Base-by-base conservation (phyloP, 352 stramenopile species). In the Pythium angustatum region DNA sequence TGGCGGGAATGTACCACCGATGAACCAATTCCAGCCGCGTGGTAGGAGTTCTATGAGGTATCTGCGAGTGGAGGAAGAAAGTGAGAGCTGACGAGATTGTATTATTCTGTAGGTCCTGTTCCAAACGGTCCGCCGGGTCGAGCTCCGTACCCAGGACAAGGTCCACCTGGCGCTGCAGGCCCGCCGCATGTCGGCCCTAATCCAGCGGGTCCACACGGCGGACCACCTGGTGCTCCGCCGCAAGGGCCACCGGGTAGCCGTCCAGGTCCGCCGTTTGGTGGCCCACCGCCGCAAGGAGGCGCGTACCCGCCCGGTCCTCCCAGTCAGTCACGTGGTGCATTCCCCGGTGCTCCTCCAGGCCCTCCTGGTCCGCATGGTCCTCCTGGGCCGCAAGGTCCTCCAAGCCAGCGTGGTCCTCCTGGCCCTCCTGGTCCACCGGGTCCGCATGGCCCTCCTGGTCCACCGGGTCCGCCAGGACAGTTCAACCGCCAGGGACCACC, bases 1-100 rank as follows among this genome's bases (percentile, higher is more conserved):
- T 22, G 69, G 68, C 21, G 51, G 69, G 30, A 11, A 44, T 58
- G 34, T 50, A 8, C 75, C 75, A 12, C 77, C 78, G 33, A 62
- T 81, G 58, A 85, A 77, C 60, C 69, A 84, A 47, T 79, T 75
- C 44, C 56, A 69, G 45, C 72, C 75, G 45, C 61, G 69, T 49
- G 72, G 69, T 77, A 66, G 9, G 41, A 4, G 19, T 41, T 27
- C 14, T 31, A 5, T 27, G 2, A 44, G 47, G 27, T 24, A 21
- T 43, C 3, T 43, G 12, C 36, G 10, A 56, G n/a, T 43, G 49
- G 26, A 41, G 47, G 12, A 28, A 33, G 1, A n/a, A n/a, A n/a
- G n/a, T n/a, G n/a, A n/a, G n/a, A 10, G 14, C 36, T 9, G 36
- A 14, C 27, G 47, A 40, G 11, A n/a, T 57, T 8, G 5, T 56